These are phyloP conservation scores for Vitis hybrid DNA, from an alignment of 177 flowering plant species.

Conservation along the genomic window DNA sequence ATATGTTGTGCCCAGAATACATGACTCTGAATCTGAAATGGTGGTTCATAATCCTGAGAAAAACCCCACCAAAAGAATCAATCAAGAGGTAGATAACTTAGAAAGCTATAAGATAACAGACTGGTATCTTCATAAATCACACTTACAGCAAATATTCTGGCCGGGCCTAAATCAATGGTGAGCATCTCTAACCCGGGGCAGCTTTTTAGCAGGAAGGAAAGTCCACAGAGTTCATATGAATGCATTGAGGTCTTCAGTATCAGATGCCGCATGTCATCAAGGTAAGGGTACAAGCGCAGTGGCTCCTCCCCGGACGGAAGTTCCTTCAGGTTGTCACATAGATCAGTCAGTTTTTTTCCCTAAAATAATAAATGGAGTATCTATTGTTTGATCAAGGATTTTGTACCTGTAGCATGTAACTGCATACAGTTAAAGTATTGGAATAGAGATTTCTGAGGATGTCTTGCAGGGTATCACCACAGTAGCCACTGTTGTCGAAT, in stretches of 20 bases:
- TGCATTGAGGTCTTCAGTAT: conserved; percentile 26
- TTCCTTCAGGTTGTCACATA: too few relatives aligned
- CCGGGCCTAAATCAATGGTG: conserved; percentile 17
- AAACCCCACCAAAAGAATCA: not conserved
- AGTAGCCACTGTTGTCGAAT: conserved; percentile 2
- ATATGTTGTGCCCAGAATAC: conserved; percentile 13
- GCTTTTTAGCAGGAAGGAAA: conserved; percentile 21
- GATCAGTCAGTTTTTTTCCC: too few relatives aligned
- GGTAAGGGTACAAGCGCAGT: not conserved
- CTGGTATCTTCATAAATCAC: too few relatives aligned
- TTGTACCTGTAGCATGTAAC: conserved; percentile 34
- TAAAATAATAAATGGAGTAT: too few relatives aligned
- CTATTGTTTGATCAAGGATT: too few relatives aligned
- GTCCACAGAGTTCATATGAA: conserved; percentile 23
- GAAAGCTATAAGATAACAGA: too few relatives aligned
- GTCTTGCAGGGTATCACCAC: conserved; percentile 11
- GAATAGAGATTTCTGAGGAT: conserved; percentile 1
- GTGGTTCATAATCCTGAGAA: conserved; percentile 15
- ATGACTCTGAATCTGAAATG: not conserved
- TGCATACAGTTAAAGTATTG: conserved; percentile 27
- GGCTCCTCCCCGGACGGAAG: conserved; percentile 20
- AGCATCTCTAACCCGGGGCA: conserved; percentile 27
- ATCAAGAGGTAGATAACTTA: not conserved
- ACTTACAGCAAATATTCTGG: conserved; percentile 18
- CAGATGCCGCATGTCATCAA: conserved; percentile 19